Evolutionary conservation across 2,329 filamentous ascomycete genomes (phyloP).

Genomic region (Cytospora piceae): DNA sequence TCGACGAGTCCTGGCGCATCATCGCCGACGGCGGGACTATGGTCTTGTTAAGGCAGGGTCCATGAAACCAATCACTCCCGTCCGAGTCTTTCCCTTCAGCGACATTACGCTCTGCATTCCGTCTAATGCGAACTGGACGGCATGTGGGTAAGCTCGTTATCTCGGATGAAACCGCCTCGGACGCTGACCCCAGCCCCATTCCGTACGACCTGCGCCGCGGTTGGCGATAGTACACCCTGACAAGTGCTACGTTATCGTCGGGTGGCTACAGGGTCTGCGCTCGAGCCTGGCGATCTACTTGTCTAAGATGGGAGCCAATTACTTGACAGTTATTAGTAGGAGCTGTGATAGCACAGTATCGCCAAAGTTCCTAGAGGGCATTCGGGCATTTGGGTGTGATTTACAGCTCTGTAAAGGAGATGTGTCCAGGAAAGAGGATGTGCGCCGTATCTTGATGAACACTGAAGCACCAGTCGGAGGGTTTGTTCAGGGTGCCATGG

Average conservation of each 20-base stretch:
- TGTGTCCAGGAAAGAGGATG: constrained; percentile 35
- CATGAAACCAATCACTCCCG: constrained; percentile 17
- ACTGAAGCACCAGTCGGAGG: constrained; percentile 44
- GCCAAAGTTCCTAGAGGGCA: constrained; percentile 30
- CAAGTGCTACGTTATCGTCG: constrained; percentile 38
- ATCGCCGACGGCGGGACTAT: constrained; percentile 39
- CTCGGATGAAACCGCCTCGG: constrained; percentile 24
- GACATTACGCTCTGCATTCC: constrained; percentile 43
- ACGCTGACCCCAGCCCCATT: no score
- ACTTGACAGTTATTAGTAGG: constrained; percentile 38
- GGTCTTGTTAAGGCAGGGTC: constrained; percentile 39
- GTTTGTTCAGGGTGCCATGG: constrained; percentile 51
- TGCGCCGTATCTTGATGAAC: constrained; percentile 35
- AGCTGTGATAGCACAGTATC: constrained; percentile 25
- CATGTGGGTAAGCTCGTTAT: constrained; percentile 43
- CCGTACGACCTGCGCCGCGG: constrained; percentile 29
- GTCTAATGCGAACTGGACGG: constrained; percentile 37
- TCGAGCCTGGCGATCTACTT: constrained; percentile 37
- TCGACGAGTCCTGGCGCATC: constrained; percentile 25
- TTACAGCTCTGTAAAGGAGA: constrained; percentile 36
- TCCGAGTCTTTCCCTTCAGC: constrained; percentile 29
- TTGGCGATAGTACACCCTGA: no score
- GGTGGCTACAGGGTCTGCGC: constrained; percentile 41
- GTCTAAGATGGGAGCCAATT: constrained; percentile 36
- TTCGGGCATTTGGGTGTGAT: constrained; percentile 32